These are phyloP conservation scores for Umbelopsis sp. DNA, from an alignment of 371 early-diverging fungal genomes.

Conservation along the genomic window DNA sequence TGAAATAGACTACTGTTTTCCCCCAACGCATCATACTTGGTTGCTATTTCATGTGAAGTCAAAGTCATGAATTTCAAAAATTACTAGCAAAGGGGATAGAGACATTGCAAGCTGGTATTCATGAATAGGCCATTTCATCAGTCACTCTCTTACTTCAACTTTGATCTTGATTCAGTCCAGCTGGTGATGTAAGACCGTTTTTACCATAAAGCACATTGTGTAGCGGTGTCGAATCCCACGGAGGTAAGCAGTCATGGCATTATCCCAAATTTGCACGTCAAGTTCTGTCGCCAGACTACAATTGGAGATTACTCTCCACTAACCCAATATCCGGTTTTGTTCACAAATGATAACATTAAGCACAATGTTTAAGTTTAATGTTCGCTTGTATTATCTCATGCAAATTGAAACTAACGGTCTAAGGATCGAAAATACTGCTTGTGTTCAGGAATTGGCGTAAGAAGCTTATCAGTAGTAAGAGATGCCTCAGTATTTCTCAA, in stretches of 20 bases:
- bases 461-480: conserved; percentile 28
- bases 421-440: neutral
- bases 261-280: no score
- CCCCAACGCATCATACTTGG: conserved; percentile 9
- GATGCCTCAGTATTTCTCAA: conserved; percentile 42
- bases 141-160: no score
- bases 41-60: neutral
- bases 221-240: no score
- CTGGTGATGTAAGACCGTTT: no score
- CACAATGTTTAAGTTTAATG: neutral
- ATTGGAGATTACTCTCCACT: no score
- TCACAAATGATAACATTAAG: neutral
- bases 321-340: no score
- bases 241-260: no score
- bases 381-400: neutral
- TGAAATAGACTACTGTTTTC: neutral
- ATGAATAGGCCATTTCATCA: neutral
- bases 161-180: no score
- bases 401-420: neutral
- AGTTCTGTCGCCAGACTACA: no score
- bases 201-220: no score
- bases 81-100: neutral
- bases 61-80: neutral
- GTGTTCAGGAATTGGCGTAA: conserved; percentile 52
- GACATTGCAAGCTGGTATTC: neutral